Base-by-base conservation (phyloP, 805 yeast species). In the Grigorovia yakushimaensis region DNA sequence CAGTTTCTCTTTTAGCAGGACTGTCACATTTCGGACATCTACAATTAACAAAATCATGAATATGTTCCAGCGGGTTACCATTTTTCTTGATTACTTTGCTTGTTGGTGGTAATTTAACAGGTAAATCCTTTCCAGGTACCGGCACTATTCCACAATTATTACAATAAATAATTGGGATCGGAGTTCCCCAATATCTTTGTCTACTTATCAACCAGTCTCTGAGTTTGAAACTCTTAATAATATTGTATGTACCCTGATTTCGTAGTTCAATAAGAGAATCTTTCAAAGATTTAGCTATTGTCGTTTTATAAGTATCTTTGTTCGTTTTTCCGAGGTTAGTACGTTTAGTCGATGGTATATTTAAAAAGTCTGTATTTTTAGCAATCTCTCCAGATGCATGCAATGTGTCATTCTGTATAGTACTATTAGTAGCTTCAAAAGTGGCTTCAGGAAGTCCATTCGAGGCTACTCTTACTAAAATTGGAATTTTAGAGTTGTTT, bases 111-210 rank as follows among this genome's bases (percentile, higher is more conserved):
- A 93, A 74, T 36, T 71, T 41, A 0, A 93, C 96, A 0, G 98
- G 98, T 17, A 93, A 71, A 23, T 89, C 82, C 2, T 77, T 69
- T 39, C 85, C 95, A 0, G 97, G 97, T 18, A 93, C 98, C 0
- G 98, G 85, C 1, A 91, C 96, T 0, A 82, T 68, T 1, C 98
- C 98, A 72, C 98, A 93, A 2, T 64, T 53, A 6, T 73, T 74
- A 68, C 98, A 93, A 59, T 93, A 93, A 23, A 93, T 73, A 18
- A 93, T 88, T 5, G 98, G 98, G 47, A 93, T 93, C 2, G 98
- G 98, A 0, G 97, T 93, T 22, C 98, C 98, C 98, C 98, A 93
- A 65, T 84, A 91, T 50, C 98, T 70, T 65, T 93, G 98, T 60
- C 98, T 77, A 58, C 94, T 83, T 42, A 93, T 84, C 23, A 93